A percentile compares a stretch with the other conserved stretches of the same genome.
These are phyloP conservation scores for Phytophthora multivora DNA, from an alignment of 352 stramenopile species.

Conservation along the genomic window DNA sequence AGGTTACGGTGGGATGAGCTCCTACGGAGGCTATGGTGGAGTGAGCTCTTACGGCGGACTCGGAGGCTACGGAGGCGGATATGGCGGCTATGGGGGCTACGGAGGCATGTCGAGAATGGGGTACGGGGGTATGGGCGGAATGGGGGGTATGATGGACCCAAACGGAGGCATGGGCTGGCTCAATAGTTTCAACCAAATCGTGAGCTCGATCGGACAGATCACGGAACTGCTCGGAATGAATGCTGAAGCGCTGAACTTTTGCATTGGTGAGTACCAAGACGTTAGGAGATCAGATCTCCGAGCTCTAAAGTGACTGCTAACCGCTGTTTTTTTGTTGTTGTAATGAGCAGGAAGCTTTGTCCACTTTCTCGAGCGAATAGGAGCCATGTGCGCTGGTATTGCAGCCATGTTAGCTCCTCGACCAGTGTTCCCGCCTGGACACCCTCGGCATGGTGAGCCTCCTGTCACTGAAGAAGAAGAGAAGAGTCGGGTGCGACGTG, in stretches of 20 bases:
- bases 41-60: constrained; percentile 42
- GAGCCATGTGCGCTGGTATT: constrained; percentile 71
- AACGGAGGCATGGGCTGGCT: constrained; percentile 63
- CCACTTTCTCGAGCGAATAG: constrained; percentile 85
- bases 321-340: constrained; percentile 1
- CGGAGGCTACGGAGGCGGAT: constrained; percentile 41
- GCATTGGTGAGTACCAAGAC: constrained; percentile 41
- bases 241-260: constrained; percentile 77
- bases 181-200: constrained; percentile 69
- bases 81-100: constrained; percentile 46
- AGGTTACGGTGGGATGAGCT: constrained; percentile 37
- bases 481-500: constrained; percentile 63
- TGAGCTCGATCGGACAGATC: constrained; percentile 75
- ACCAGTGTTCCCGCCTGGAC: constrained; percentile 65
- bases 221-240: constrained; percentile 83
- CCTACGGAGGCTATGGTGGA: constrained; percentile 32
- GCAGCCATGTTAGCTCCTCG: constrained; percentile 71
- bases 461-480: constrained; percentile 74
- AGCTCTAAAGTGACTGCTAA: too few species aligned
- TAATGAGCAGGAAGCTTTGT: constrained; percentile 65
- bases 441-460: constrained; percentile 75
- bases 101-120: constrained; percentile 38
- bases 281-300: too few species aligned
- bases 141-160: constrained; percentile 54
- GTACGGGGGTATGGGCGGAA: constrained; percentile 44